Evolutionary conservation across 352 stramenopile species (phyloP).

Genomic region (Globisporangium takayamanum): DNA sequence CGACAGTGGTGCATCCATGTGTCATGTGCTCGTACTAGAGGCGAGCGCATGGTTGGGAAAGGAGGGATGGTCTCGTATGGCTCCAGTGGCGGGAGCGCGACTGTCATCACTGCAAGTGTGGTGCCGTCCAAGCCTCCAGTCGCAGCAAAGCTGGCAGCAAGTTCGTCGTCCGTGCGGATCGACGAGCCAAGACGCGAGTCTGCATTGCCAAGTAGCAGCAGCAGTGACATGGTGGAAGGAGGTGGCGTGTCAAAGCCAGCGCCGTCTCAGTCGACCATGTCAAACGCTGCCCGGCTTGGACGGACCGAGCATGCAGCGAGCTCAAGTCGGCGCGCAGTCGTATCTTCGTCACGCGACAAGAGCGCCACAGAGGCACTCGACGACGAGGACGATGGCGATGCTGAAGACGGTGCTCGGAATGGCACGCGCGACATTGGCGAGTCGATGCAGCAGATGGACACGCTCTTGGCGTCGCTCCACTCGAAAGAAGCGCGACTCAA

Average conservation of each 20-base stretch:
- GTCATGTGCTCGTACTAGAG: constrained; percentile 5
- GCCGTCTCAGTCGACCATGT: neutral
- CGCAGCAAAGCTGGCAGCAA: neutral
- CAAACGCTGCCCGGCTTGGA: neutral
- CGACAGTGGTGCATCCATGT: neutral
- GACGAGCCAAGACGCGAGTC: neutral
- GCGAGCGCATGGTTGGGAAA: constrained; percentile 13
- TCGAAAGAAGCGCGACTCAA: constrained; percentile 57
- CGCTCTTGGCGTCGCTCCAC: constrained; percentile 42
- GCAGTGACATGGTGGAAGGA: neutral
- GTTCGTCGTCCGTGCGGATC: neutral
- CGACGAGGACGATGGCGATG: neutral
- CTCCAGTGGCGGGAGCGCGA: neutral
- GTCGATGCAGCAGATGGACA: constrained; percentile 27
- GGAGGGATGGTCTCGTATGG: constrained; percentile 6
- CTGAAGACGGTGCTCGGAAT: neutral
- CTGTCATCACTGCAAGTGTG: neutral
- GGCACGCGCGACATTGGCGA: constrained; percentile 7
- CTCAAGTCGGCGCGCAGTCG: neutral
- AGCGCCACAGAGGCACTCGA: neutral
- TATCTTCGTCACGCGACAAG: neutral
- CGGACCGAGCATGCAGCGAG: too few relatives aligned
- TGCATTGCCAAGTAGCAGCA: neutral
- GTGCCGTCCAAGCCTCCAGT: constrained; percentile 1
- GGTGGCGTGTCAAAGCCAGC: neutral